These are phyloP conservation scores for Tothia fuscella DNA, from an alignment of 2,329 filamentous ascomycete species.

Conservation along the genomic window DNA sequence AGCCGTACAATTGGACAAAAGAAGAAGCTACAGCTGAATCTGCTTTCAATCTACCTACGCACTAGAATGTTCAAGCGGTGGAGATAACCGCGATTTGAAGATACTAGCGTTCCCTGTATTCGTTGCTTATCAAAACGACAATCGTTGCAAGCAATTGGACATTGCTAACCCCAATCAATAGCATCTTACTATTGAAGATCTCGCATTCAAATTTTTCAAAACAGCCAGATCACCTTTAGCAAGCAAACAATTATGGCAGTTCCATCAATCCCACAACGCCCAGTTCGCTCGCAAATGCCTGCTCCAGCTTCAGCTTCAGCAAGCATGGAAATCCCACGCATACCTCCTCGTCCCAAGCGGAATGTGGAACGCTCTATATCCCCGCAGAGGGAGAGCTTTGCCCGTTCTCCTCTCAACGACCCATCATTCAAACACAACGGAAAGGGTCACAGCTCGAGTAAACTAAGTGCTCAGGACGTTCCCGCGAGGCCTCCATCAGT, in stretches of 20 bases:
- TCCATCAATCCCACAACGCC: slow-evolving; percentile 51
- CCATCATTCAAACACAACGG: slow-evolving; percentile 38
- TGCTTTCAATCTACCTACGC: too few species aligned
- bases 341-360: slow-evolving; percentile 69
- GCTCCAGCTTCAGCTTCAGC: slow-evolving; percentile 28
- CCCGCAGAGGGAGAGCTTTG: slow-evolving; percentile 65
- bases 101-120: too few species aligned
- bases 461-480: slow-evolving; percentile 26
- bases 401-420: slow-evolving; percentile 77
- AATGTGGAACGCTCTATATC: slow-evolving; percentile 63
- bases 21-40: too few species aligned
- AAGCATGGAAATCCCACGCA: slow-evolving; percentile 48
- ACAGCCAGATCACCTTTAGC: not conserved
- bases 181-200: too few species aligned
- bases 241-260: slow-evolving; percentile 31
- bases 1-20: too few species aligned
- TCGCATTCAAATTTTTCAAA: too few species aligned
- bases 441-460: slow-evolving; percentile 19
- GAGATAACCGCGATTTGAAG: too few species aligned
- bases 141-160: too few species aligned
- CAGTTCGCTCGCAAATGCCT: slow-evolving; percentile 38
- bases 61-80: too few species aligned
- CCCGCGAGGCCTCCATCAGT: slow-evolving; percentile 61
- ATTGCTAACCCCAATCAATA: too few species aligned
- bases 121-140: too few species aligned